These are phyloP conservation scores for Penicillium desertorum DNA, from an alignment of 495 filamentous ascomycete genomes.

Conservation along the genomic window DNA sequence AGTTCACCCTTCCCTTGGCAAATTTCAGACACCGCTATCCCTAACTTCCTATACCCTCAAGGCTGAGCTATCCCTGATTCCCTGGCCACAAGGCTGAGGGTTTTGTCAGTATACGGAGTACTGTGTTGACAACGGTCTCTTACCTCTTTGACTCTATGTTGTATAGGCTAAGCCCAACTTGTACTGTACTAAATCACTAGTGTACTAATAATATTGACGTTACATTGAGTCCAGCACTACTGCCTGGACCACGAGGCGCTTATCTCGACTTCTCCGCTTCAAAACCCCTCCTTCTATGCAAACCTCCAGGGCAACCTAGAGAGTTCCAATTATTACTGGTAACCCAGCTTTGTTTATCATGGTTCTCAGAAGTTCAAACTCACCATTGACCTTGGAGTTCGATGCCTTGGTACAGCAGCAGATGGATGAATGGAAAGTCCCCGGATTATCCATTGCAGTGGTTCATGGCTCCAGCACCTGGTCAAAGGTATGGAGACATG, in stretches of 20 bases:
- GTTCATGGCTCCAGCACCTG: constrained; percentile 45
- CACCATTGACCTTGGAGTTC: constrained; percentile 25
- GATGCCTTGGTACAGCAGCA: constrained; percentile 28
- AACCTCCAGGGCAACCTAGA: not conserved
- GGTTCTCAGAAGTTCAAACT: not conserved
- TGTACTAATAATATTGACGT: not conserved
- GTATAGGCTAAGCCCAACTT: not conserved
- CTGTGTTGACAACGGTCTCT: not conserved
- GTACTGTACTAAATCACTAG: not conserved
- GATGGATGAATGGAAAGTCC: constrained; percentile 44
- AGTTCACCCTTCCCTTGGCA: not conserved
- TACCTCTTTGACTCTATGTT: not conserved
- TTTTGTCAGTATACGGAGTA: not conserved
- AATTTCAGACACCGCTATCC: not conserved
- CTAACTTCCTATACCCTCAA: not conserved
- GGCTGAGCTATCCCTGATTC: too few species aligned
- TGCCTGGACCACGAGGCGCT: not conserved
- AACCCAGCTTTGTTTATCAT: not conserved
- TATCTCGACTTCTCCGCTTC: not conserved
- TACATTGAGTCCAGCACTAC: not conserved
- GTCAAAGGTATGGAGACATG: constrained; percentile 33
- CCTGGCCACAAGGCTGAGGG: not conserved
- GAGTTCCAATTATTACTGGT: not conserved
- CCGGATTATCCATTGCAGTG: constrained; percentile 47
- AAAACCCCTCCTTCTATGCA: not conserved